Base-by-base conservation (phyloP, 371 early-diverging fungal genomes). In the Nosema muscidifuracis region DNA sequence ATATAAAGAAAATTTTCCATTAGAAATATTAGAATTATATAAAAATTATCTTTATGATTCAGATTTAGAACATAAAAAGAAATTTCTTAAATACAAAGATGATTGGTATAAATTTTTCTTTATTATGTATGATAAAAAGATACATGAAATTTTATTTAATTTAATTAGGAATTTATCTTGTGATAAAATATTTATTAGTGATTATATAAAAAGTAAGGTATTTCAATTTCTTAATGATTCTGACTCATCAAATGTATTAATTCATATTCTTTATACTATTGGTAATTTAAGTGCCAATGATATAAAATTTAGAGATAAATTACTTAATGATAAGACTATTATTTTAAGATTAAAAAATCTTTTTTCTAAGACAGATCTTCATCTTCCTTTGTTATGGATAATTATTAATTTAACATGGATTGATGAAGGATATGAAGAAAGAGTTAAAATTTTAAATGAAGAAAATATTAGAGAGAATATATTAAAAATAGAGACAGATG, bases 341-440 rank as follows among this genome's bases (percentile, higher is more conserved):
- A 26, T 67, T 33, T 26, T 40, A 18, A 63, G 44, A 24, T 43
- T 71, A 43, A 64, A 64, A 55, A 51, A 55, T 26, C 30, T 71
- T 7, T 43, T 62, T 31, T 64, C 28, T n/a, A 71, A 43, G 13
- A 31, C 30, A 18, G 56, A 53, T 22, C 26, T 65, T 31, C 30
- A 47, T 1, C 44, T 63, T n/a, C 50, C 72, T 12, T 31, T 65
- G 16, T 38, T 71, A 40, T 71, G 72, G 72, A 38, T 71, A 36
- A 64, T 64, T 18, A 71, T 65, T 55, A 71, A 71, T 58, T 47
- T 71, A 47, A 40, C 65, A 24, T 71, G 72, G 72, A 64, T 26
- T 7, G 65, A 71, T 22, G 64, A 71, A 0, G 65, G 60, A 22
- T 38, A 40, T 16, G 56, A 65, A 33, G 34, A 63, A 18, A 63